Conservation (phyloP, 768 basidiomycete genomes). For the Termitomyces heimii region DNA sequence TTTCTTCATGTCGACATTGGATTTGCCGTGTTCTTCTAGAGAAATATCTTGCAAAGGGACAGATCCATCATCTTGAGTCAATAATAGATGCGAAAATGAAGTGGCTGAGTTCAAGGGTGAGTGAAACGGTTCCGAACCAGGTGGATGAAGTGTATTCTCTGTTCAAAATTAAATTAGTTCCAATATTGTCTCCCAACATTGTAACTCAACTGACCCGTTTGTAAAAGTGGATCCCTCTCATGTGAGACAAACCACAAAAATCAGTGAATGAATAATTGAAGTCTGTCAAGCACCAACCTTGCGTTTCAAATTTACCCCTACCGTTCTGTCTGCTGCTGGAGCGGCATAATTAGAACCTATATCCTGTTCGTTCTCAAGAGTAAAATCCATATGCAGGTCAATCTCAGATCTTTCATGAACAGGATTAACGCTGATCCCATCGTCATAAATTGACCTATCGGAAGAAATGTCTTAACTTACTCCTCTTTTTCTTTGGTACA, state of each 20-base stretch:
- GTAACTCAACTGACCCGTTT: neutral
- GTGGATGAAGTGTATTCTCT: neutral
- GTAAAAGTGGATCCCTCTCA: neutral
- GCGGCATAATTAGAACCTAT: neutral
- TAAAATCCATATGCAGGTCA: conserved; percentile 19
- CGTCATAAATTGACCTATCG: neutral
- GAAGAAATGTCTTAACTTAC: conserved; percentile 6
- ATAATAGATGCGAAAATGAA: conserved; percentile 33
- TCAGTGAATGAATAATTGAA: neutral
- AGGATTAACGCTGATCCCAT: neutral
- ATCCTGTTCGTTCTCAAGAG: conserved; percentile 15
- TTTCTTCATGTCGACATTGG: conserved; percentile 19
- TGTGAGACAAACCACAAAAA: neutral
- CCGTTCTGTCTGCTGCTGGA: neutral
- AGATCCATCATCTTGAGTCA: conserved; percentile 33
- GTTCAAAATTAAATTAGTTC: neutral
- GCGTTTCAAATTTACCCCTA: neutral
- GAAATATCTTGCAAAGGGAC: conserved; percentile 24
- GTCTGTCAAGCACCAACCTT: neutral
- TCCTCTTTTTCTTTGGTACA: conserved; percentile 21
- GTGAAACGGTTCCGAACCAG: neutral
- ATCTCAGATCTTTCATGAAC: neutral
- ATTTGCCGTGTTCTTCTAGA: conserved; percentile 15
- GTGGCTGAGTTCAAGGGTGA: conserved; percentile 21
- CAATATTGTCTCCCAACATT: neutral